Evolutionary conservation across 345 rosid species (phyloP), one percentile per base, ranked within the genome.

Genomic region (Eutrema yunnanense): DNA sequence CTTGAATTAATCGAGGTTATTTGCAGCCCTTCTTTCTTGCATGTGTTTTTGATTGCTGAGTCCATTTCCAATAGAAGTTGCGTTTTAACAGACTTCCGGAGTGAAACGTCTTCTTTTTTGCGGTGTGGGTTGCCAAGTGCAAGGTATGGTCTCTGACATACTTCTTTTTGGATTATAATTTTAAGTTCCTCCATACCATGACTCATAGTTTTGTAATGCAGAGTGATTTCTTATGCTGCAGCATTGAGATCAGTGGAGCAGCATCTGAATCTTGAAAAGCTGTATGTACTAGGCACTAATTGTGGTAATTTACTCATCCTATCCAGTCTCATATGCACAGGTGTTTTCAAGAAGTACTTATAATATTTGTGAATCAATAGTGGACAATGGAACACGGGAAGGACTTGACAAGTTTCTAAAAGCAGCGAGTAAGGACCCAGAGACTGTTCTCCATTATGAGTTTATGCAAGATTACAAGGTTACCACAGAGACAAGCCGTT

Each of bases 391-490:
- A 82, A 89, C 91, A 63, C 87, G 97, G 67, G 92, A 87, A 79
- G 98, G 98, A 53, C 88, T 94, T 41, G 97, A 90, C 84, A 94
- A 90, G 80, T 94, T 94, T 82, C 80, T 90, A 41, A 89, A 87
- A 73, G 97, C 91, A 32, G 96, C 98, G 69, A 94, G 96, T 81
- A 81, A 79, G 74, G 95, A 89, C 64, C 97, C 97, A 34, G 95
- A 90, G 80, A 94, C 96, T 11, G 98, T 94, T 81, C 89, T 90
- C 52, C 97, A 90, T 73, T 93, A 93, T 22, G 98, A 93, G 85
- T 93, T 90, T 79, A 93, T 93, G 98, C 98, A 93, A 84, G 98
- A 94, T 79, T 94, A 91, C 84, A 94, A 94, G 98, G 97, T 91
- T 73, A 65, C 53, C 75, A 29, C 67, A 46, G 9, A 47, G 46